phyloP scores from a whole-genome alignment of 805 yeast genomes.

The Schwanniomyces yamadae region DNA sequence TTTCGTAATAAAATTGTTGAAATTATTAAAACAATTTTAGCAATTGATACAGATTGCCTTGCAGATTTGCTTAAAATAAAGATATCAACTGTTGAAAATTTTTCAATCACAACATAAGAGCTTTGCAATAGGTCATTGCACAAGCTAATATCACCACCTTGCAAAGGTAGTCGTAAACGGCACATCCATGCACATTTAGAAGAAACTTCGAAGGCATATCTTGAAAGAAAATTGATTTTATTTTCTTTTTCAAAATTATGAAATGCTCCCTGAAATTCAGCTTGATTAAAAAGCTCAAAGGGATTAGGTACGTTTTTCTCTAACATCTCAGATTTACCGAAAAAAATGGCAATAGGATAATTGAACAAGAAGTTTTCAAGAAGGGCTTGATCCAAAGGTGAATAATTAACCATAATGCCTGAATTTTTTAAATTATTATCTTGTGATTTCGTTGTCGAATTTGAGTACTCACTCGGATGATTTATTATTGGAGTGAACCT shows the following conservation, averaged over 20 bases:
- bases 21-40: background rate
- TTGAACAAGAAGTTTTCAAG: conserved; percentile 46
- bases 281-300: conserved; percentile 27
- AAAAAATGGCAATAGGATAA: conserved; percentile 37
- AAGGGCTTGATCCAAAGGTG: conserved; percentile 37
- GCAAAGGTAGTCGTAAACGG: conserved; percentile 4
- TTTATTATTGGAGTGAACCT: too few relatives aligned
- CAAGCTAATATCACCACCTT: background rate
- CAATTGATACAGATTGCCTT: too few relatives aligned
- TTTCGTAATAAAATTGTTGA: conserved; percentile 3
- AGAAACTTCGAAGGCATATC: conserved; percentile 4
- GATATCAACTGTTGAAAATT: background rate
- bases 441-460: too few relatives aligned
- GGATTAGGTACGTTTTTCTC: conserved; percentile 39
- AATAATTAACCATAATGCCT: too few relatives aligned
- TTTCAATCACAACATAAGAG: too few relatives aligned
- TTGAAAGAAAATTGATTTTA: too few relatives aligned
- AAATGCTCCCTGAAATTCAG: too few relatives aligned
- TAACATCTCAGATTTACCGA: conserved; percentile 27
- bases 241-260: too few relatives aligned
- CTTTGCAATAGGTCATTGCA: background rate
- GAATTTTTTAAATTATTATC: background rate
- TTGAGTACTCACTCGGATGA: too few relatives aligned
- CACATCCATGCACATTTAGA: conserved; percentile 5
- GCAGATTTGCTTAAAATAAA: background rate